Evolutionary conservation across 345 rosid genomes (phyloP), one percentile per base, ranked within the genome.

Genomic region (Euphorbia pulcherrima): DNA sequence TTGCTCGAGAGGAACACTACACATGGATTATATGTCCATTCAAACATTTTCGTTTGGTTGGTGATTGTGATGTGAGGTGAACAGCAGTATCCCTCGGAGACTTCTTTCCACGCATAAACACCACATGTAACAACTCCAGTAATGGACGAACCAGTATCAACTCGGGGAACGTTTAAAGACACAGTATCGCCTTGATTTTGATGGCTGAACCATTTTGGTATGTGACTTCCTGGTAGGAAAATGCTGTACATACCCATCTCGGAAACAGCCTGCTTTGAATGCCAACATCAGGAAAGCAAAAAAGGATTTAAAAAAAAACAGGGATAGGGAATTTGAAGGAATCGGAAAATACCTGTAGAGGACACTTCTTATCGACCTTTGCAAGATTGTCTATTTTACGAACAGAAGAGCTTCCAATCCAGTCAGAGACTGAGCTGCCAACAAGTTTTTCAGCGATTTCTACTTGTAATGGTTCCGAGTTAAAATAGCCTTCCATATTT

Each of bases 131-230:
- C 16, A 61, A 61, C 5, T 3, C 65, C 65, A 11, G 7, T 61
- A 26, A 61, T 39, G 37, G 17, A 26, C 20, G 40, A 8, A 33
- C 6, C 8, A 50, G 26, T 23, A 46, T 62, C 53, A 41, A 62
- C 33, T 10, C 26, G 39, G 18, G 64, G 72, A 54, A 59, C 55
- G 9, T 18, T 37, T 14, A 57, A 6, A 1, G 64, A 57, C 40
- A 41, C 39, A 1, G 37, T 5, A 18, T 37, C 28, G 16, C 51
- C 70, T 37, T 67, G 24, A 21, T 5, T 67, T 40, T 53, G 51
- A 67, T 67, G 61, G 50, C 28, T 37, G 24, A 67, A 67, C 70
- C 70, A 67, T 27, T 29, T 1, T 37, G 70, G 70, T 35, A 67
- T 55, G 26, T 55, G 62, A 24, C 6, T 54, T 8, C 47, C 33